These are phyloP conservation scores for Puccinia polysora DNA, from an alignment of 1,284 basidiomycete genomes.

Conservation along the genomic window DNA sequence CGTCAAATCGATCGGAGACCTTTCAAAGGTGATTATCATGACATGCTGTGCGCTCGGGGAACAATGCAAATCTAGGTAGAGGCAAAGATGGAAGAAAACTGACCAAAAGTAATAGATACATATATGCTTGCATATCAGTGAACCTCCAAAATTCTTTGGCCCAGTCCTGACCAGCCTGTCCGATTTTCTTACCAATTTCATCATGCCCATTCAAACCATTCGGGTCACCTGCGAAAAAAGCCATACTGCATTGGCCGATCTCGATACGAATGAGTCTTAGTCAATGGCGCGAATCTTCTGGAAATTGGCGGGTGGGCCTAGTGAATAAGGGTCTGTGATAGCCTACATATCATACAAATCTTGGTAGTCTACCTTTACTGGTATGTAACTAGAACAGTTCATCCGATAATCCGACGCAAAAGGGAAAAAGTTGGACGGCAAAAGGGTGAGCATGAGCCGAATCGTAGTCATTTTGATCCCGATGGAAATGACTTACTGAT, in stretches of 20 bases:
- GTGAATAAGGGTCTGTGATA: neutral
- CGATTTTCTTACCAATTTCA: constrained; percentile 55
- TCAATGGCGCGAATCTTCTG: constrained; percentile 50
- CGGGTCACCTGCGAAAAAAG: constrained; percentile 56
- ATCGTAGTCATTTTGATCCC: too few species aligned
- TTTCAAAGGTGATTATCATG: too few species aligned
- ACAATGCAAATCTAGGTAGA: too few species aligned
- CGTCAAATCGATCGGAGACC: too few species aligned
- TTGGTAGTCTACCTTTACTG: constrained; percentile 53
- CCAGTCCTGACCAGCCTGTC: constrained; percentile 52
- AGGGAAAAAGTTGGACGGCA: too few species aligned
- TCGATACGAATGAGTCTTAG: too few species aligned
- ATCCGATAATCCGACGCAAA: neutral
- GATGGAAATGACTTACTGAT: constrained; percentile 47
- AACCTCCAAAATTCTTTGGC: constrained; percentile 54
- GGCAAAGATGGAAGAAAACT: neutral
- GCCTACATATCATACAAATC: constrained; percentile 52
- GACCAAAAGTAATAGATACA: constrained; percentile 36
- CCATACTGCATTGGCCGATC: constrained; percentile 53
- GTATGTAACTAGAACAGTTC: constrained; percentile 46
- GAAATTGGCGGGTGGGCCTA: constrained; percentile 49
- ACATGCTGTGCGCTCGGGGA: too few species aligned
- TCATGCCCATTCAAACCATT: constrained; percentile 53
- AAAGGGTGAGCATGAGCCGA: too few species aligned
- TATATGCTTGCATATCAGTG: constrained; percentile 55